Percentiles rank a stretch among this genome's conserved stretches.
phyloP scores from a whole-genome alignment of 2,329 filamentous ascomycete species.

The Paramyrothecium sp. region DNA sequence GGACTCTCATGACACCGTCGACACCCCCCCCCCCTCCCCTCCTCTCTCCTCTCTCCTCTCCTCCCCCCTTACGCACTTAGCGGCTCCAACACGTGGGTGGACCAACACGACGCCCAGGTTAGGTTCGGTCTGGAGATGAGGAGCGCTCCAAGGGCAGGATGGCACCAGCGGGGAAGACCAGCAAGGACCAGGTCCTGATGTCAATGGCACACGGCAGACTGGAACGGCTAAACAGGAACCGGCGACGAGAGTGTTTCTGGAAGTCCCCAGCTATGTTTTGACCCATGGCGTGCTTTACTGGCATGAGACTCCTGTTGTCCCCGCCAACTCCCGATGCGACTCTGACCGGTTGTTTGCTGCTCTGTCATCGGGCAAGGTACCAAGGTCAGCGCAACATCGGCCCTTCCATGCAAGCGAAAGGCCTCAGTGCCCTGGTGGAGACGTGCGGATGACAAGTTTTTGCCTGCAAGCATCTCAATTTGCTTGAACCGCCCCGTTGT shows the following conservation, averaged over 20 bases:
- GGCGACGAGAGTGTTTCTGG: background rate
- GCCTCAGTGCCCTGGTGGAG: background rate
- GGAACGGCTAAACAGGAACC: background rate
- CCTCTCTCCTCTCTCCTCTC: too few relatives aligned
- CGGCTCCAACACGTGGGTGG: background rate
- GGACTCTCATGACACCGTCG: too few relatives aligned
- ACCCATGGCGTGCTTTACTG: too few relatives aligned
- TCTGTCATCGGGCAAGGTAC: background rate
- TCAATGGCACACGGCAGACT: background rate
- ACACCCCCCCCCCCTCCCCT: too few relatives aligned
- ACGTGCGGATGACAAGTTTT: background rate
- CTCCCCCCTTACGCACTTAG: too few relatives aligned
- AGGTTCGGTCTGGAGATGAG: background rate
- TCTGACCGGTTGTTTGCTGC: too few relatives aligned
- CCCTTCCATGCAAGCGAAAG: background rate
- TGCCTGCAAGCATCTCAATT: background rate
- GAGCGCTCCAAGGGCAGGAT: too few relatives aligned
- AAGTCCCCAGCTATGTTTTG: too few relatives aligned
- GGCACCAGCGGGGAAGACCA: background rate
- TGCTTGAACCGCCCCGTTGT: background rate
- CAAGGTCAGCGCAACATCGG: background rate
- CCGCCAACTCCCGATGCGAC: background rate
- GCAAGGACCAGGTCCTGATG: background rate
- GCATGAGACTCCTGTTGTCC: background rate
- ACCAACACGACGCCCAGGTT: background rate